Conservation (phyloP, 2,329 filamentous ascomycete genomes). For the Torrubiellomyces zombiae region DNA sequence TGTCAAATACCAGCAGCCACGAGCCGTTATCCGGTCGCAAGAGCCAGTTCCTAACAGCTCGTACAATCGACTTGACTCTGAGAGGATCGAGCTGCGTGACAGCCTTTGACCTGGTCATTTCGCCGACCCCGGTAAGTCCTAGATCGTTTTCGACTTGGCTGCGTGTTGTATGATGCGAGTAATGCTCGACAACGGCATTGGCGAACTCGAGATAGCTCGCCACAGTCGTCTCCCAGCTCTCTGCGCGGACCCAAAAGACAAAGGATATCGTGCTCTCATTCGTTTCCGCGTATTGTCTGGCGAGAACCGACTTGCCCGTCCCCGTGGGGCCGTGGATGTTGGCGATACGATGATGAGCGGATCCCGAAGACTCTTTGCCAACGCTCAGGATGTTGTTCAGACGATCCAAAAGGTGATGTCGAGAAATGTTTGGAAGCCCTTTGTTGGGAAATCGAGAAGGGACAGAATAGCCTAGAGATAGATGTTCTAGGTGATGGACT, state of each 20-base stretch:
- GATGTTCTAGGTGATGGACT: slow-evolving; percentile 8
- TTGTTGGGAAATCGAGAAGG: slow-evolving; percentile 7
- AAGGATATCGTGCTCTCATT: slow-evolving; percentile 8
- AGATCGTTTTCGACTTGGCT: slow-evolving; percentile 9
- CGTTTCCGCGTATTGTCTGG: slow-evolving; percentile 9
- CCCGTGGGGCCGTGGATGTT: slow-evolving; percentile 9
- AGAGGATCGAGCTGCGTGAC: slow-evolving; percentile 8
- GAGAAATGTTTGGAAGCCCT: slow-evolving; percentile 4
- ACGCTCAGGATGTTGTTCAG: slow-evolving; percentile 6
- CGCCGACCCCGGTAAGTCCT: slow-evolving; percentile 9
- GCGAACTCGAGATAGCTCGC: slow-evolving; percentile 12
- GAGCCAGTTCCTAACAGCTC: slow-evolving; percentile 12
- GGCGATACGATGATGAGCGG: slow-evolving; percentile 7
- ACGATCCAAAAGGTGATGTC: slow-evolving; percentile 6
- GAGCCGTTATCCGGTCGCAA: slow-evolving; percentile 9
- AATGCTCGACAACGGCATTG: slow-evolving; percentile 7
- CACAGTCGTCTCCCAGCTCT: slow-evolving; percentile 11
- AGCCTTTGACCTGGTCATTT: slow-evolving; percentile 10
- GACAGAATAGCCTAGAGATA: slow-evolving; percentile 6
- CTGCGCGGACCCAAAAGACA: slow-evolving; percentile 11
- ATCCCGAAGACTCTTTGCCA: slow-evolving; percentile 3
- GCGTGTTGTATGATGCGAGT: slow-evolving; percentile 6
- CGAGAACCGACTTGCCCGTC: slow-evolving; percentile 10
- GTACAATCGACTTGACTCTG: slow-evolving; percentile 9
- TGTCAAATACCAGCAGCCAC: slow-evolving; percentile 12